Conservation (phyloP, 2,329 filamentous ascomycete genomes). For the Fusarium aywerte region DNA sequence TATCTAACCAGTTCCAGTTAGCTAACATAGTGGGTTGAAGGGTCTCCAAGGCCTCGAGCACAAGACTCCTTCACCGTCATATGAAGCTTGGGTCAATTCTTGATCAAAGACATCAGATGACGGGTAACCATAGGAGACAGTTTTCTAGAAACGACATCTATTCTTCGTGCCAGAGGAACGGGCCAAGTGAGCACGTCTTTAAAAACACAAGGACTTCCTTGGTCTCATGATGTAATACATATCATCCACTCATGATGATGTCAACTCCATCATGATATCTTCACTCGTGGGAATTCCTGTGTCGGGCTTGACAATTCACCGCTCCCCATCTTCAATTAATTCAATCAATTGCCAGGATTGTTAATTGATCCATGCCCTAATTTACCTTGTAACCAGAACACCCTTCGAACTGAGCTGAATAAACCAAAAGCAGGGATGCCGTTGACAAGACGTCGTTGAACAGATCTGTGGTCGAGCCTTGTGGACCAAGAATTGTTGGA, state of each 20-base stretch:
- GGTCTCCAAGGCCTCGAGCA: constrained; percentile 11
- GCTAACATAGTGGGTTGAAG: constrained; percentile 1
- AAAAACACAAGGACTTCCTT: constrained; percentile 5
- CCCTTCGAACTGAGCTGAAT: neutral
- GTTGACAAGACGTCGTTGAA: neutral
- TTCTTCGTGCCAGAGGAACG: neutral
- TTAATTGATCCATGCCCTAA: too few relatives aligned
- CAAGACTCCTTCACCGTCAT: constrained; percentile 8
- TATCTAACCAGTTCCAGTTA: constrained; percentile 8
- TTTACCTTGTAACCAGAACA: too few relatives aligned
- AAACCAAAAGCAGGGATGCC: neutral
- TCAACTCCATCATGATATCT: constrained; percentile 24
- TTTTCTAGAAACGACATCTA: neutral
- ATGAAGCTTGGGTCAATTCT: constrained; percentile 1
- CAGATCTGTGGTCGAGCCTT: neutral
- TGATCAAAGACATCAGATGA: constrained; percentile 5
- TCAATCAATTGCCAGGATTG: too few relatives aligned
- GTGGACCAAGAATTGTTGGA: neutral
- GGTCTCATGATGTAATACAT: constrained; percentile 37
- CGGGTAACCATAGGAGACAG: constrained; percentile 13
- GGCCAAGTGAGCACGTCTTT: neutral
- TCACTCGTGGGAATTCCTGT: neutral
- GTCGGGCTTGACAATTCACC: neutral
- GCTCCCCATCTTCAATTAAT: neutral
- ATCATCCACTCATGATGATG: constrained; percentile 29